Percentiles rank a stretch among this genome's conserved stretches.
phyloP scores from a whole-genome alignment of 2,329 filamentous ascomycete species.

The Zymoseptoria brevis region DNA sequence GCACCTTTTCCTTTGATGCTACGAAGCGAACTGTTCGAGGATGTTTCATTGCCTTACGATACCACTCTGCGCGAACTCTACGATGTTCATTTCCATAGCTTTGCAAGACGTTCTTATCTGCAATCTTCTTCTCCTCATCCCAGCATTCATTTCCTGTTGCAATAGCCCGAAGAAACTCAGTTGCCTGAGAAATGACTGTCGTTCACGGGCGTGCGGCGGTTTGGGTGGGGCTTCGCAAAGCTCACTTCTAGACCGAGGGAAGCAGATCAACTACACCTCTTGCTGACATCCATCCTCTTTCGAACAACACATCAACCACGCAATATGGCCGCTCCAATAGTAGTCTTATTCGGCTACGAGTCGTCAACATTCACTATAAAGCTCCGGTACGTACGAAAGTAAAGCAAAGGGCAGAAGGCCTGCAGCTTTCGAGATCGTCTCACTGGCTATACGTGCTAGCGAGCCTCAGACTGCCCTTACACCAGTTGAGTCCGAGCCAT shows the following conservation, averaged over 20 bases:
- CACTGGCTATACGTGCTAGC: too few relatives aligned
- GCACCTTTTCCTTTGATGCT: not conserved
- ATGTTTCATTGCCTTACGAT: not conserved
- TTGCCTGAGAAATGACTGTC: not conserved
- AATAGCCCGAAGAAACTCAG: not conserved
- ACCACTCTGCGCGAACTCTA: not conserved
- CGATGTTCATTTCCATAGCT: not conserved
- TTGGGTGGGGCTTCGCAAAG: not conserved
- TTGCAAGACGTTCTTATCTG: not conserved
- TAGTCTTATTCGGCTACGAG: conserved; percentile 25
- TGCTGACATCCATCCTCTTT: not conserved
- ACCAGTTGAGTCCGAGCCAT: too few relatives aligned
- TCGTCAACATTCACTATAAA: conserved; percentile 30
- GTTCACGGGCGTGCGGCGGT: not conserved
- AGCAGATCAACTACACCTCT: not conserved
- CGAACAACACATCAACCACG: not conserved
- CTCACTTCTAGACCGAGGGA: not conserved
- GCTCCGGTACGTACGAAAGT: conserved; percentile 17
- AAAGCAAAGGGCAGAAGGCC: too few relatives aligned
- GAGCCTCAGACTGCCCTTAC: too few relatives aligned
- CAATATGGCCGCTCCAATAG: conserved; percentile 13
- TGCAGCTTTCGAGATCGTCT: too few relatives aligned
- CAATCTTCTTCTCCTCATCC: not conserved
- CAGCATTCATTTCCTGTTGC: not conserved
- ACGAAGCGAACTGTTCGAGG: too few relatives aligned